Evolutionary conservation across 495 filamentous ascomycete genomes (phyloP), one percentile per base, ranked within the genome.

Genomic region (Hypoxylon fuscum): DNA sequence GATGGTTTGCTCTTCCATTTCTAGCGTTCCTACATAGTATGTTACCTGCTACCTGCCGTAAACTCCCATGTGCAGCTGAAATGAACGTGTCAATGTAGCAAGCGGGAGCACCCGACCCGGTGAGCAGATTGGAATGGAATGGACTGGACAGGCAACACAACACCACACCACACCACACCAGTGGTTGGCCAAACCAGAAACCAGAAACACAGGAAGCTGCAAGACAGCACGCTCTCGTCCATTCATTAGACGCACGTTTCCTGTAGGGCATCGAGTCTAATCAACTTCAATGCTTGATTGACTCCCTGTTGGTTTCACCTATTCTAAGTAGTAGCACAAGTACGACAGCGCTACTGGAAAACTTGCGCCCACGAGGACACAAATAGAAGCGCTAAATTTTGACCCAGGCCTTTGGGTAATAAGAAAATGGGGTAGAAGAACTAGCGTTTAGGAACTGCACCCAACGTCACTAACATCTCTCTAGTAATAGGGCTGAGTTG

Each of bases 41-140:
- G n/a, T n/a, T n/a, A n/a, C 32, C 17, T 20, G 17, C 29, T 15
- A 23, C n/a, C 22, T 27, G 8, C 8, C 8, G 25, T 3, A 27
- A 27, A 8, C n/a, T 43, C 27, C 27, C 37, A 43, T 35, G 27
- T 43, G 42, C 54, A 57, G 18, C 25, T 42, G 10, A 42, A 45
- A 27, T 9, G 53, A 38, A 48, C 4, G 35, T 45, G 46, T 38
- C 49, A 43, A 59, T 12, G 9, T 21, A 23, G 23, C 62, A 49
- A 23, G 17, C 62, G 55, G 62, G 62, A 65, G 37, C 48, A 50
- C 25, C 62, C 62, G 62, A 55, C 38, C 55, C 55, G 45, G 55
- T 38, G 18, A 59, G 23, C 22, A 46, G 21, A 12, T 12, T 35
- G 29, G 51, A 60, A 60, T 52, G 15, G 18, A 43, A 14, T 43